These are phyloP conservation scores for Cucurbitaria berberidis DNA, from an alignment of 2,329 filamentous ascomycete genomes.

Conservation along the genomic window DNA sequence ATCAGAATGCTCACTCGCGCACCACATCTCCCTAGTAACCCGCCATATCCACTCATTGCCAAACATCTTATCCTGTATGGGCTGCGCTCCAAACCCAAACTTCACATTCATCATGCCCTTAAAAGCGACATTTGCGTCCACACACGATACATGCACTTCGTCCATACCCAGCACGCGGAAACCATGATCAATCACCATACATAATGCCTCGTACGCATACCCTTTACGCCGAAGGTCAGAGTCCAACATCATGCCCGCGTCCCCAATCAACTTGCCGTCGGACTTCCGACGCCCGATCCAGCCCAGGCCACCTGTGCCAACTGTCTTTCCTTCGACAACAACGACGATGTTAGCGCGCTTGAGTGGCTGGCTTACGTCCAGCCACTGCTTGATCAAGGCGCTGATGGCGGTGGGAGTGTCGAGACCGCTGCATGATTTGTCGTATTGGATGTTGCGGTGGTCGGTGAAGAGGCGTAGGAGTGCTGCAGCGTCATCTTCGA, in stretches of 20 bases:
- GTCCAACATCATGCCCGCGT: slow-evolving; percentile 4
- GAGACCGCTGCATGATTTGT: neutral
- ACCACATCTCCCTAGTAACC: neutral
- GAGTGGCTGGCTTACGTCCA: neutral
- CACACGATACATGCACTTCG: neutral
- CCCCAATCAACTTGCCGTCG: slow-evolving; percentile 1
- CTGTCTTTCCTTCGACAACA: neutral
- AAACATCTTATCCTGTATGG: neutral
- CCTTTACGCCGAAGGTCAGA: neutral
- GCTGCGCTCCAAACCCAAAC: neutral
- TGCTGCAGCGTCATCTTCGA: neutral
- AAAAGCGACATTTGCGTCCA: slow-evolving; percentile 1
- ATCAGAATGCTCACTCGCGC: neutral
- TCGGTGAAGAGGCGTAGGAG: neutral
- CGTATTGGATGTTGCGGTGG: neutral
- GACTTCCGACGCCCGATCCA: neutral
- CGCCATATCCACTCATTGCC: neutral
- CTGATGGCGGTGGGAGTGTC: neutral
- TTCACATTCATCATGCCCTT: slow-evolving; percentile 1
- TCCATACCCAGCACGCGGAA: slow-evolving; percentile 3
- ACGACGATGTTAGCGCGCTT: neutral
- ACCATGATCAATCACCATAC: slow-evolving; percentile 3
- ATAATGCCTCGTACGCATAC: slow-evolving; percentile 1
- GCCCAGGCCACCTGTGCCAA: neutral
- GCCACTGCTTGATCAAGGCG: neutral